Evolutionary conservation across 352 stramenopile species (phyloP).

Genomic region (Globisporangium alternatum): DNA sequence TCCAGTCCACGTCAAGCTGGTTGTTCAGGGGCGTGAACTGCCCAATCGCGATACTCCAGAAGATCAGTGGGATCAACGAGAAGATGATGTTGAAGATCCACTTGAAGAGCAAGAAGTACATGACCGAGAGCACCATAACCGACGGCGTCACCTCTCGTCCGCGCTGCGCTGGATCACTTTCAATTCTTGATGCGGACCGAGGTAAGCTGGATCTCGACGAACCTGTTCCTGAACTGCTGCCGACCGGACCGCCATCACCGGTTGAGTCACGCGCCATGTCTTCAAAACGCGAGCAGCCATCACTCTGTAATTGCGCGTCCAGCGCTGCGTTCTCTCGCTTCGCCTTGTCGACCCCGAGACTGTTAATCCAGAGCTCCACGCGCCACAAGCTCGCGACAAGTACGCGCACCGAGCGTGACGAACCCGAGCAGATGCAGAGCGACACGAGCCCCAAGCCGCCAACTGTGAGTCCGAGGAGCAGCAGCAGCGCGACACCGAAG

Average conservation of each 20-base stretch:
- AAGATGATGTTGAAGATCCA: slow-evolving; percentile 60
- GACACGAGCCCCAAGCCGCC: slow-evolving; percentile 37
- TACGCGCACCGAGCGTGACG: slow-evolving; percentile 32
- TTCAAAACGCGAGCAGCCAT: slow-evolving; percentile 14
- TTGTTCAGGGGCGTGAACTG: slow-evolving; percentile 33
- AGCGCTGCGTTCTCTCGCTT: slow-evolving; percentile 11
- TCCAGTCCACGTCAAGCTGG: slow-evolving; percentile 1
- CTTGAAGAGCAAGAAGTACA: slow-evolving; percentile 76
- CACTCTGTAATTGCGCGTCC: slow-evolving; percentile 18
- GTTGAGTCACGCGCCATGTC: not conserved
- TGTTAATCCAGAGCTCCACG: slow-evolving; percentile 53
- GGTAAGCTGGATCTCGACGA: not conserved
- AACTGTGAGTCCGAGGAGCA: slow-evolving; percentile 37
- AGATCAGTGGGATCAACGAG: slow-evolving; percentile 35
- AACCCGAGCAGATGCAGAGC: slow-evolving; percentile 39
- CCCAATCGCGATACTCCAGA: slow-evolving; percentile 42
- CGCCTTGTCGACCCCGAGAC: slow-evolving; percentile 18
- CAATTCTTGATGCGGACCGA: not conserved
- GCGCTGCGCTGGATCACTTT: slow-evolving; percentile 6
- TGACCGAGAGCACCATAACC: slow-evolving; percentile 60
- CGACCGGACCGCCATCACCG: not conserved
- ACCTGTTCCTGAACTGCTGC: not conserved
- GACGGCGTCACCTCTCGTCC: slow-evolving; percentile 48
- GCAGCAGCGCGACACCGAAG: slow-evolving; percentile 35
- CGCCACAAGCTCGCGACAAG: slow-evolving; percentile 59